Base-by-base conservation (phyloP, 1,284 basidiomycete species). In the Tilletiopsis washingtonensis region DNA sequence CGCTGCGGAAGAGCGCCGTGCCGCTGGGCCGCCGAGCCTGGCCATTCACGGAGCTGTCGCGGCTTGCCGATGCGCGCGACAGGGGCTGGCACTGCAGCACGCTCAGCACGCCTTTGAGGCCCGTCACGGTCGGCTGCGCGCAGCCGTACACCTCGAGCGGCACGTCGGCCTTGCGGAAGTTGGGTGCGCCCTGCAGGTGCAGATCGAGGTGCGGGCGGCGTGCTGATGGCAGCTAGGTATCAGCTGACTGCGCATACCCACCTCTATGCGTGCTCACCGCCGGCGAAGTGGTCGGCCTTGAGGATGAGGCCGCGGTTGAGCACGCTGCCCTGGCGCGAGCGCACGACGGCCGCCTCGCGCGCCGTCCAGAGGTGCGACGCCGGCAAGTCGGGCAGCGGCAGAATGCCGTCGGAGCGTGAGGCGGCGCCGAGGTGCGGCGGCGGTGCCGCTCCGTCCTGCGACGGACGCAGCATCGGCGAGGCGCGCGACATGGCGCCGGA, bases 111-210 rank as follows among this genome's bases (percentile, higher is more conserved):
- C 90, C 91, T 53, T 89, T 81, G 14, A 99, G 78, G 17, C 94
- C 94, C 56, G 91, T 85, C 0, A 89, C 83, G 3, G 91, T 89
- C 12, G 94, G 94, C 72, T 98, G 94, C 1, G 94, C 94, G 5
- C 65, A 62, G 37, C 72, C 67, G 36, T 69, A 73, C 20, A 73
- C 73, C 20, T 69, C 70, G 34, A 72, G 61, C 7, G 59, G 20
- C 85, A 84, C 42, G 34, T 64, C 67, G 9, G 70, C 69, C 38
- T 86, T 83, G 54, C 94, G 81, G 71, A 98, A 97, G 76, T 97
- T 96, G 3, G 93, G 91, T 19, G 93, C 93, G 32, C 94, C 94
- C 70, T 77, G 76, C 3, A 99, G 80, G 56, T 87, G 89, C 36
- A 96, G 79, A 65, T 91, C 88, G n/a, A 94, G 80, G 70, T 93